Evolutionary conservation across 805 yeast genomes (phyloP), one percentile per base, ranked within the genome.

Genomic region (Lachancea kluyveri): DNA sequence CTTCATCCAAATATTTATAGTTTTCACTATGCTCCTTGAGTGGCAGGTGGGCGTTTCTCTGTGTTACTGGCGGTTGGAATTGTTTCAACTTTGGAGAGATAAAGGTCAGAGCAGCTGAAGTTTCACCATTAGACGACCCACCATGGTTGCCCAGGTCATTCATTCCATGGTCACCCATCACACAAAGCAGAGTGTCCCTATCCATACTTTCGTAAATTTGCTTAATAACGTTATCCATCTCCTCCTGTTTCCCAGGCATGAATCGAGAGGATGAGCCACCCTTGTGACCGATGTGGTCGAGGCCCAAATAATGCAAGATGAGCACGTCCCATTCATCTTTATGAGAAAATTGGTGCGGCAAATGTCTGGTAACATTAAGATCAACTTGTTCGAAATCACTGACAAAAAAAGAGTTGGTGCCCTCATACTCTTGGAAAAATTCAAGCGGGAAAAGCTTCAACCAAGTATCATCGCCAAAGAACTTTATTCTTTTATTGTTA

Each of bases 391-490:
- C 83, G 54, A 84, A 92, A 54, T 92, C 99, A 33, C 92, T 79
- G 1, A 92, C 99, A 53, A 83, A 92, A 53, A 92, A 92, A 31
- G 96, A 86, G 26, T 83, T 77, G 0, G 97, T 90, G 2, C 97
- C 97, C 23, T 92, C 97, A 17, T 54, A 60, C 27, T 69, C 64
- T 13, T 66, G 64, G 48, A 90, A 88, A 42, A 67, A 67, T 4
- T 50, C 57, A 6, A 57, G 57, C 0, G 96, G 95, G 44, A 88
- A 92, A 29, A 92, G 65, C 50, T 86, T 88, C 40, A 88, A 58
- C 99, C 99, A 92, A 1, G 99, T 92, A 52, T 92, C 98, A 57
- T 92, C 99, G 19, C 99, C 99, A 62, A 72, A 90, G 72, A 92
- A 84, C 50, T 87, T 81, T 17, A 92, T 62, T 13, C 50, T 64